phyloP scores from a whole-genome alignment of 2,329 filamentous ascomycete genomes.

The Fusarium sororula region DNA sequence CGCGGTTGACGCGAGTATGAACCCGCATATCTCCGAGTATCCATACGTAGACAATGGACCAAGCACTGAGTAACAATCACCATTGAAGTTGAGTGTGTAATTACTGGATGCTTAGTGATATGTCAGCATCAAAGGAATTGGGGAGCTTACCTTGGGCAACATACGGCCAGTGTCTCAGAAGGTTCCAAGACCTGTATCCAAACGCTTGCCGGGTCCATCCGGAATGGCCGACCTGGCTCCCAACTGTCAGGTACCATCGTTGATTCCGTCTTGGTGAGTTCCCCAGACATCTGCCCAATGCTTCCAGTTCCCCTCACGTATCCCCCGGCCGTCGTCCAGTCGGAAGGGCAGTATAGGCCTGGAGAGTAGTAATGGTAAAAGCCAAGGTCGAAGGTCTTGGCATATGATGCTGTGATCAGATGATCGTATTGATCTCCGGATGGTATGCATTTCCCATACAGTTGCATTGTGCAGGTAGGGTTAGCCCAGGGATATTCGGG shows the following conservation, averaged over 20 bases:
- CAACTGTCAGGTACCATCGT: fast-evolving
- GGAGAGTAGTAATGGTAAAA: not conserved
- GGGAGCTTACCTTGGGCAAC: slow-evolving; percentile 33
- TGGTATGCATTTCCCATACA: not conserved
- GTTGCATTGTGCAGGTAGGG: not conserved
- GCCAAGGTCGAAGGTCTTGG: not conserved
- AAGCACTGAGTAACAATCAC: slow-evolving; percentile 22
- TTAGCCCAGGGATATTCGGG: not conserved
- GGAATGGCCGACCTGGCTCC: not conserved
- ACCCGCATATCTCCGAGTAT: not conserved
- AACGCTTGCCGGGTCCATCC: not conserved
- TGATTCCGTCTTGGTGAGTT: not conserved
- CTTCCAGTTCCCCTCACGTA: not conserved
- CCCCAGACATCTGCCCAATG: not conserved
- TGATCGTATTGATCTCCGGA: not conserved
- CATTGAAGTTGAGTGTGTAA: slow-evolving; percentile 11
- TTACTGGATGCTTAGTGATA: slow-evolving; percentile 2
- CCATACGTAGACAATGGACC: not conserved
- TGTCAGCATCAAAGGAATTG: no score
- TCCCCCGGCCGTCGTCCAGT: not conserved
- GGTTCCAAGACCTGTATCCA: not conserved
- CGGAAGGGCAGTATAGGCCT: not conserved
- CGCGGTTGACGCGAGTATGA: not conserved
- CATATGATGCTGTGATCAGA: not conserved
- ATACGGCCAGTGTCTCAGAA: slow-evolving; percentile 34